phyloP scores from a whole-genome alignment of 768 basidiomycete species.

The Auriculariales sp. region DNA sequence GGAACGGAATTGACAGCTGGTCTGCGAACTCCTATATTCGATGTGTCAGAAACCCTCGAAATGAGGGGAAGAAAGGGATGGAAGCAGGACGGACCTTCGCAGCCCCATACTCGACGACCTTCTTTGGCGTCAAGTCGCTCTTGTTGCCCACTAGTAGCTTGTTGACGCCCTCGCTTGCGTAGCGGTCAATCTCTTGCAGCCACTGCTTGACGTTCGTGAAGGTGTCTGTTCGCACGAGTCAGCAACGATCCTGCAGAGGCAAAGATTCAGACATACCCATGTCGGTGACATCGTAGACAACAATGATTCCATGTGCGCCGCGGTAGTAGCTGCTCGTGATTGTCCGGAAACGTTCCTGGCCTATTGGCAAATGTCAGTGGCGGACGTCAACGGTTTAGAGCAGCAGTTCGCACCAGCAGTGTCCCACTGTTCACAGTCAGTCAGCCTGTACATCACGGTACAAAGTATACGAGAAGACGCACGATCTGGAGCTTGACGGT shows the following conservation, averaged over 20 bases:
- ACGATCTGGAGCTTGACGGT: conserved; percentile 29
- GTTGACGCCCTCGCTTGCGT: conserved; percentile 97
- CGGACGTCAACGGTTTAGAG: background rate
- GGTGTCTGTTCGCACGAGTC: conserved; percentile 77
- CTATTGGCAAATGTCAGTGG: conserved; percentile 19
- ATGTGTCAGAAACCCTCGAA: background rate
- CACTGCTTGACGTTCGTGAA: conserved; percentile 93
- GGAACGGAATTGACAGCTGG: conserved; percentile 83
- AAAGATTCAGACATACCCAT: conserved; percentile 37
- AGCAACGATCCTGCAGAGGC: background rate
- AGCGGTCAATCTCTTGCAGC: conserved; percentile 86
- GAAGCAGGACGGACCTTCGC: conserved; percentile 45
- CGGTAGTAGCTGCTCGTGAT: conserved; percentile 39
- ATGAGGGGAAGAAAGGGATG: background rate
- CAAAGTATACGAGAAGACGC: conserved; percentile 1
- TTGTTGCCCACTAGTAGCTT: conserved; percentile 98
- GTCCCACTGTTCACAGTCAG: conserved; percentile 68
- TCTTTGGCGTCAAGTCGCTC: conserved; percentile 94
- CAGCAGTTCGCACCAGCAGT: conserved; percentile 56
- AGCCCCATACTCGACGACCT: conserved; percentile 79
- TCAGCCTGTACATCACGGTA: background rate
- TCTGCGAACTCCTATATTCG: conserved; percentile 74
- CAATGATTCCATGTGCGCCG: conserved; percentile 47
- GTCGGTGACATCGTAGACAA: conserved; percentile 98
- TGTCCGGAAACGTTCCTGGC: conserved; percentile 33